Conservation (phyloP, 176 grass and related monocot species). For the Carex cristatella region DNA sequence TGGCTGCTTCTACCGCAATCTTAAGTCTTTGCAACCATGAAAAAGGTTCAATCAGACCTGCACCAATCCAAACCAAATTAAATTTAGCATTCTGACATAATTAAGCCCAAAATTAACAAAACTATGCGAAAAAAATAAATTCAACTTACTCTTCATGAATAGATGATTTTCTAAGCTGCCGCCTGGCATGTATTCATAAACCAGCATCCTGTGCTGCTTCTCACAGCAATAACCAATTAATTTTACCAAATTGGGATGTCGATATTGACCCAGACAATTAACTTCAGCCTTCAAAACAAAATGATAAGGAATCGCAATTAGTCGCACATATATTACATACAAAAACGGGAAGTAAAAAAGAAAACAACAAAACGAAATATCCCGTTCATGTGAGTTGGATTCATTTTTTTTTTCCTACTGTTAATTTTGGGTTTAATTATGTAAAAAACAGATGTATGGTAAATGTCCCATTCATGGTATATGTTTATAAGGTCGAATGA, state of each 20-base stretch:
- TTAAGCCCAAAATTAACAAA: background rate
- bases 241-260: constrained; percentile 74
- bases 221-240: constrained; percentile 82
- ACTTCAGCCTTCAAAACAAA: constrained; percentile 55
- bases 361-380: background rate
- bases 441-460: no score
- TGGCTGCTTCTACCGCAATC: constrained; percentile 80
- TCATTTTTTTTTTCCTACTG: no score
- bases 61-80: background rate
- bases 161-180: constrained; percentile 86
- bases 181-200: constrained; percentile 84
- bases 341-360: background rate
- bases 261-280: constrained; percentile 73
- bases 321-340: background rate
- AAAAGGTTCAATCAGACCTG: constrained; percentile 48
- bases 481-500: background rate
- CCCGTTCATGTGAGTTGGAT: background rate
- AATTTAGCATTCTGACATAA: background rate
- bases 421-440: no score
- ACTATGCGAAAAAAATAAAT: background rate
- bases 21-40: constrained; percentile 88
- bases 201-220: constrained; percentile 84
- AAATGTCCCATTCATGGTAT: background rate
- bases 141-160: constrained; percentile 56
- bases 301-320: background rate